A percentile compares a stretch with the other conserved stretches of the same genome.
Conservation (phyloP, 2,329 filamentous ascomycete genomes). For the Ceratocystis destructans region DNA sequence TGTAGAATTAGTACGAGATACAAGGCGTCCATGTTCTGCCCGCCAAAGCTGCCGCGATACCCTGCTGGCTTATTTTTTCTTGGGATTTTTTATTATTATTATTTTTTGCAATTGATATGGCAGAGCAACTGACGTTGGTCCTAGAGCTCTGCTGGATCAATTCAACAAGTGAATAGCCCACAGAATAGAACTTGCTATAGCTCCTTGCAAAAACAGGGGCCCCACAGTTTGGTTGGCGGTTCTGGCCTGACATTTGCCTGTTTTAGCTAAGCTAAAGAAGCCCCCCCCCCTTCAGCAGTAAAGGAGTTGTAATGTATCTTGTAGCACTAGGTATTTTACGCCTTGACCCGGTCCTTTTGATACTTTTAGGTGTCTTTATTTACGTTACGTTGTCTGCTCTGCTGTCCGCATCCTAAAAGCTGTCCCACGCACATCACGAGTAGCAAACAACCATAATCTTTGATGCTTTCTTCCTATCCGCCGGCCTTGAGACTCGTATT, state of each 20-base stretch:
- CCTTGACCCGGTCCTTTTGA: background rate
- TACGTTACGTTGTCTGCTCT: background rate
- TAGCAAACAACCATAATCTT: background rate
- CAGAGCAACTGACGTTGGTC: background rate
- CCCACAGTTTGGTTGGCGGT: constrained; percentile 7
- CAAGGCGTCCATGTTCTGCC: background rate
- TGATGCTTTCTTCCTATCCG: background rate
- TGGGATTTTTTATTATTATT: background rate
- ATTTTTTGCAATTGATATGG: background rate
- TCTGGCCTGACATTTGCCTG: background rate
- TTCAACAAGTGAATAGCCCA: background rate
- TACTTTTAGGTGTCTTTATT: constrained; percentile 3
- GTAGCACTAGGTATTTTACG: background rate
- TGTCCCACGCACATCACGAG: background rate
- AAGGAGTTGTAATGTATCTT: background rate
- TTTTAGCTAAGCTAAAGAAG: constrained; percentile 6
- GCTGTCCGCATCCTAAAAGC: background rate
- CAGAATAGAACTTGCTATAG: background rate
- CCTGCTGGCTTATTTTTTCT: no score
- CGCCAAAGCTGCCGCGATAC: no score
- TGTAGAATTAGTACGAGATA: background rate
- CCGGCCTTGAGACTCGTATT: background rate
- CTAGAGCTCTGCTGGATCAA: no score
- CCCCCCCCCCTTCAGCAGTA: background rate
- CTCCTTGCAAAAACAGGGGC: background rate